Evolutionary conservation across 331 rosid genomes (phyloP).

Genomic region (Saraca asoca): DNA sequence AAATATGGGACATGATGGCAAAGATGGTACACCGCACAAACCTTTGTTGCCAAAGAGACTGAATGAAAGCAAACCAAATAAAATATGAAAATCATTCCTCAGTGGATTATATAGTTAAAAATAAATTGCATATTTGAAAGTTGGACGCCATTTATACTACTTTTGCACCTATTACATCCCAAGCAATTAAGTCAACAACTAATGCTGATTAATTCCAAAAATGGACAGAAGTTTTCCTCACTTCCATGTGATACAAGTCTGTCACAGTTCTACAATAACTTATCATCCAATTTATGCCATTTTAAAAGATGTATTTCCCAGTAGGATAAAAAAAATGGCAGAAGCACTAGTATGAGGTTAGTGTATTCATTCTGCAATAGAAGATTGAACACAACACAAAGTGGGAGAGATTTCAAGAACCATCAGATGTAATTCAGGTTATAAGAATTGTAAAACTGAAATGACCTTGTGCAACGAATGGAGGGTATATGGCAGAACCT

Average conservation of each 20-base stretch:
- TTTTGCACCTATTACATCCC: neutral
- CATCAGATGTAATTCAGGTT: too few relatives aligned
- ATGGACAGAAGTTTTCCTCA: neutral
- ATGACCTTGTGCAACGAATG: too few relatives aligned
- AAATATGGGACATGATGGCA: constrained; percentile 76
- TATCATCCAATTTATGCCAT: neutral
- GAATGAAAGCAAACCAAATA: constrained; percentile 24
- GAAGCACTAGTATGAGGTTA: neutral
- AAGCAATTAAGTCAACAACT: too few relatives aligned
- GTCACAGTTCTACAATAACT: too few relatives aligned
- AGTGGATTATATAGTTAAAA: constrained; percentile 1
- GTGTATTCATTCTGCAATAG: neutral
- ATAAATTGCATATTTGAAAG: constrained; percentile 13
- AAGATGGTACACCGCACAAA: constrained; percentile 83
- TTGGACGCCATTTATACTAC: constrained; percentile 6
- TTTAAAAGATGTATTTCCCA: neutral
- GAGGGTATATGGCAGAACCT: too few relatives aligned
- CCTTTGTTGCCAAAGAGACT: constrained; percentile 88
- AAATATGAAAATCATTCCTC: constrained; percentile 19
- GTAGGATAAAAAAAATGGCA: constrained; percentile 16
- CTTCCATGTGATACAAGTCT: too few relatives aligned
- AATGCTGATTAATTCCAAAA: too few relatives aligned
- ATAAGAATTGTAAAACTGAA: too few relatives aligned
- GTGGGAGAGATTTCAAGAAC: neutral
- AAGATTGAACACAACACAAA: constrained; percentile 7